A percentile compares a stretch with the other conserved stretches of the same genome.
These are phyloP conservation scores for Raffaelea arxii DNA, from an alignment of 2,329 filamentous ascomycete genomes.

Conservation along the genomic window DNA sequence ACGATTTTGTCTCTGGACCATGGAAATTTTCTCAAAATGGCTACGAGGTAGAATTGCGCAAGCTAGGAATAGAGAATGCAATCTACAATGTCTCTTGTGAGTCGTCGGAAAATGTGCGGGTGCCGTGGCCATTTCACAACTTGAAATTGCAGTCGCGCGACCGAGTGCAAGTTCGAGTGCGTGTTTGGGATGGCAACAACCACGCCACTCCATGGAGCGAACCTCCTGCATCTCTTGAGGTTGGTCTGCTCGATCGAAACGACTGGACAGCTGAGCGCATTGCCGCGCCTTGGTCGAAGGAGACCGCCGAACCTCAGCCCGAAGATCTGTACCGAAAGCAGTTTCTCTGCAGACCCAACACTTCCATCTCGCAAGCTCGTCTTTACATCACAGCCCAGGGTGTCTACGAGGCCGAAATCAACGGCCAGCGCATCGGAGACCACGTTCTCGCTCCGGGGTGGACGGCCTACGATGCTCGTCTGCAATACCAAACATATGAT, in stretches of 20 bases:
- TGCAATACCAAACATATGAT: slow-evolving; percentile 32
- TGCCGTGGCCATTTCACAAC: slow-evolving; percentile 22
- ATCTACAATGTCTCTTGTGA: neutral
- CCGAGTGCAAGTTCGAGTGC: slow-evolving; percentile 8
- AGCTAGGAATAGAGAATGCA: neutral
- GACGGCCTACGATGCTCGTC: slow-evolving; percentile 28
- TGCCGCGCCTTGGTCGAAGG: neutral
- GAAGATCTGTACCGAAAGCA: slow-evolving; percentile 7
- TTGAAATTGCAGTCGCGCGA: slow-evolving; percentile 7
- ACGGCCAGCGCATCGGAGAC: slow-evolving; percentile 22
- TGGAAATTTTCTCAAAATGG: neutral
- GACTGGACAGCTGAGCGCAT: slow-evolving; percentile 10
- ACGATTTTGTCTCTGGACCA: too few relatives aligned
- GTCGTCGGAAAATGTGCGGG: slow-evolving; percentile 2
- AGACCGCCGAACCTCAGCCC: slow-evolving; percentile 10
- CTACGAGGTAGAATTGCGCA: neutral
- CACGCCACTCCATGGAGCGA: slow-evolving; percentile 6
- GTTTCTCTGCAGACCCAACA: slow-evolving; percentile 6
- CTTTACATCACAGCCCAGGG: slow-evolving; percentile 26
- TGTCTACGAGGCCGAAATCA: slow-evolving; percentile 24
- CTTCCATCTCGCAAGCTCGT: slow-evolving; percentile 12
- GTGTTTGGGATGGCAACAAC: neutral
- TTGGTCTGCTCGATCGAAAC: slow-evolving; percentile 6
- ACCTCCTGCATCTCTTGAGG: slow-evolving; percentile 9
- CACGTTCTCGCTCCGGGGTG: slow-evolving; percentile 29